These are phyloP conservation scores for Chlorociboria aeruginascens DNA, from an alignment of 495 filamentous ascomycete species.

Conservation along the genomic window DNA sequence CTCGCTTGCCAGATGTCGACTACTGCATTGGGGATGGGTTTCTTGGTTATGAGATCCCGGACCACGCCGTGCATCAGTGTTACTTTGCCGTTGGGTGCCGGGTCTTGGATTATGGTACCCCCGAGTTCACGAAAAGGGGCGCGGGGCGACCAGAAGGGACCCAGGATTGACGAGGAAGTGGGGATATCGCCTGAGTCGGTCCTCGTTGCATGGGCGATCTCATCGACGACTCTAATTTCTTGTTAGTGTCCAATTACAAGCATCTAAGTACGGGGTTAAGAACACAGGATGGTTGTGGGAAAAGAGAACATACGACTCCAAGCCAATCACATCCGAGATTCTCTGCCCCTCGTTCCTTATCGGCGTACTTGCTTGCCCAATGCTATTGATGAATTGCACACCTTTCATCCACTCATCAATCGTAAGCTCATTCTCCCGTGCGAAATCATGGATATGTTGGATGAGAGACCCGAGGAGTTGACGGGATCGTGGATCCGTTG, in stretches of 20 bases:
- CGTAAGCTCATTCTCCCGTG: conserved; percentile 51
- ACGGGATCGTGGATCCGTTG: conserved; percentile 41
- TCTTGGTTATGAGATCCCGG: conserved; percentile 56
- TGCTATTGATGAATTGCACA: conserved; percentile 47
- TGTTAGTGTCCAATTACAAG: not conserved
- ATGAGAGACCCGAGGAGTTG: conserved; percentile 43
- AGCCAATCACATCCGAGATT: conserved; percentile 62
- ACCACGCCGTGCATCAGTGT: conserved; percentile 63
- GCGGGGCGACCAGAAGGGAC: conserved; percentile 77
- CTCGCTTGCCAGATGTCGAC: conserved; percentile 82
- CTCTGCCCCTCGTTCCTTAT: conserved; percentile 62
- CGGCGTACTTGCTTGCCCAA: conserved; percentile 11
- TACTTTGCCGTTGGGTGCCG: conserved; percentile 32
- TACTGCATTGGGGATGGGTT: conserved; percentile 53
- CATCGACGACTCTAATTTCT: conserved; percentile 53
- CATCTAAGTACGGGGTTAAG: not conserved
- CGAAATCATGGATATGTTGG: conserved; percentile 54
- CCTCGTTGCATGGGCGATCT: conserved; percentile 71
- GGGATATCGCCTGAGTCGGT: conserved; percentile 55
- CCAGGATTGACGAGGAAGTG: conserved; percentile 73
- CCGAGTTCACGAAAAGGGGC: conserved; percentile 66
- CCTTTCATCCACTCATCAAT: conserved; percentile 52
- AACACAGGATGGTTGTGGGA: not conserved
- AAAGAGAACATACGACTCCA: conserved; percentile 52
- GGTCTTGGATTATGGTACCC: conserved; percentile 57